phyloP scores from a whole-genome alignment of 257 asterid species.

The Asclepias syriaca region DNA sequence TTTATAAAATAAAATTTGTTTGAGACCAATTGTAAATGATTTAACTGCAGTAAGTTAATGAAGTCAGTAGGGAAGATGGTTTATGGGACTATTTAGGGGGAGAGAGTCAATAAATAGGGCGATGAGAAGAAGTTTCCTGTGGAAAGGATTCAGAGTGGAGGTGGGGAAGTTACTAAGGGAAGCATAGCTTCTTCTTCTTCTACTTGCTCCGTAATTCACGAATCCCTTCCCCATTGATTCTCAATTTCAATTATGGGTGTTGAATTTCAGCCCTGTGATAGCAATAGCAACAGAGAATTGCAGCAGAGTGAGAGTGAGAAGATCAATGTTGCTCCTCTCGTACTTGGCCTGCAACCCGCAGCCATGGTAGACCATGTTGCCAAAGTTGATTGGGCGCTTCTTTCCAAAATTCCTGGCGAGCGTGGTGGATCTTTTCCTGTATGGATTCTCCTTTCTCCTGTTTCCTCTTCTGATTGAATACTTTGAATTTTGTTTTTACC shows the following conservation, averaged over 20 bases:
- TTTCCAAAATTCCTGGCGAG: slow-evolving; percentile 84
- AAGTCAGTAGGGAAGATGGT: not conserved
- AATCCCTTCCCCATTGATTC: not conserved
- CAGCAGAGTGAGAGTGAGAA: not conserved
- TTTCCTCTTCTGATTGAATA: slow-evolving; percentile 4
- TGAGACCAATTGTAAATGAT: no score
- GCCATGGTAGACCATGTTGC: slow-evolving; percentile 92
- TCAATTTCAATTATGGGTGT: slow-evolving; percentile 47
- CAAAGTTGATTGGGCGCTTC: slow-evolving; percentile 74
- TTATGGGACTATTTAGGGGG: not conserved
- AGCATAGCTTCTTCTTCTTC: not conserved
- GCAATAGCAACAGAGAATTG: slow-evolving; percentile 13
- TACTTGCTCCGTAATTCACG: not conserved
- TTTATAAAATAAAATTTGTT: no score
- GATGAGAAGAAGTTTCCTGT: slow-evolving; percentile 12
- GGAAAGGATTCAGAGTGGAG: slow-evolving; percentile 19
- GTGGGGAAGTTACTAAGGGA: slow-evolving; percentile 2
- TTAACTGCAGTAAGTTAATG: no score
- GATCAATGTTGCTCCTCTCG: slow-evolving; percentile 46
- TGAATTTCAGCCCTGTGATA: slow-evolving; percentile 38
- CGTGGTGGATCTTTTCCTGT: slow-evolving; percentile 97
- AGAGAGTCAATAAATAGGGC: slow-evolving; percentile 32
- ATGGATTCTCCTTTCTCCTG: slow-evolving; percentile 12
- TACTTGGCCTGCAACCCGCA: slow-evolving; percentile 78
- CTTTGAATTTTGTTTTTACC: no score